Base-by-base conservation (phyloP, 768 basidiomycete species). In the Phanerochaete carnosa region DNA sequence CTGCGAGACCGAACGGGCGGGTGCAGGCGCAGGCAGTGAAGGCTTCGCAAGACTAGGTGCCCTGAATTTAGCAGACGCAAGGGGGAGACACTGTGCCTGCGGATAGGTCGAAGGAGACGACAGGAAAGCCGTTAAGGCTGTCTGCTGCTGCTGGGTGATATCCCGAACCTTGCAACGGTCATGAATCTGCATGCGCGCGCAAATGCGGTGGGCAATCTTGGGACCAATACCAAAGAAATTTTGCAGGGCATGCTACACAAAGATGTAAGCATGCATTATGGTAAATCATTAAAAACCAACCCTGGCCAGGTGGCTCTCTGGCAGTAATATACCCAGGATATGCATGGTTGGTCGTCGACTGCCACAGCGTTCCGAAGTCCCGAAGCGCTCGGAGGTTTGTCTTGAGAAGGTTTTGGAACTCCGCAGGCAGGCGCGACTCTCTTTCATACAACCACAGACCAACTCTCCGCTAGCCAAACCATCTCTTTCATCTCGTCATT, bases 151-250 rank as follows among this genome's bases (percentile, higher is more conserved):
- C 30, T 94, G 88, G 28, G 92, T 87, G 32, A 99, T 80, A 71
- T 93, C 84, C 52, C 83, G 83, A 65, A 99, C 86, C 73, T 83
- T 86, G 75, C 89, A 86, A 63, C 80, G 81, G 79, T 93, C 87
- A 74, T 98, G 95, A 55, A 99, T 92, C 70, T 92, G 90, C 47
- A 97, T 85, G 62, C 97, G 88, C 11, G 95, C 93, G 70, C 96
- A 94, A 32, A 99, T 80, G 29, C 89, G 87, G 59, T 84, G 81
- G 9, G 95, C 85, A 16, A 85, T 90, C 62, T 81, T 76, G 66
- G 80, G 83, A 5, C 91, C 92, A 68, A 99, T 80, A 25, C 97
- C 97, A 72, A 95, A 94, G 77, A 98, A 94, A 53, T 81, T 79
- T 15, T 89, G 92, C 61, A 99, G 75, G n/a, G 95, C 96, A 76